Evolutionary conservation across 2,329 filamentous ascomycete genomes (phyloP).

Genomic region (Ceratocystis huliohia): DNA sequence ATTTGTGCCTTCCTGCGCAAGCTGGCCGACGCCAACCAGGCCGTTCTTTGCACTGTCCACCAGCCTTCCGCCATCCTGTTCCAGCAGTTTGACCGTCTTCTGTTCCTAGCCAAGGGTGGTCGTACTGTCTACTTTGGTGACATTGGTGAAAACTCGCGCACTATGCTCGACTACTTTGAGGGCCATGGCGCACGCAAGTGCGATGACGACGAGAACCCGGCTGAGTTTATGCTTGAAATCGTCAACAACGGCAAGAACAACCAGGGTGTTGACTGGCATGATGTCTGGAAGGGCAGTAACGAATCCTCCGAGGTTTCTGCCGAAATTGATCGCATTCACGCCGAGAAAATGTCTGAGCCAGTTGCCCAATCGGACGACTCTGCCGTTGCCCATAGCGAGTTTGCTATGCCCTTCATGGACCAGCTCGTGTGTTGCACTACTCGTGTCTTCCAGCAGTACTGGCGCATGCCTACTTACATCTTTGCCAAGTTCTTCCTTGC

Average conservation of each 20-base stretch:
- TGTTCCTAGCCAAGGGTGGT: conserved; percentile 53
- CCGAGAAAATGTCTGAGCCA: conserved; percentile 30
- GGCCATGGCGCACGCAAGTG: conserved; percentile 49
- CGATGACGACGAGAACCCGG: conserved; percentile 52
- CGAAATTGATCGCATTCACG: conserved; percentile 53
- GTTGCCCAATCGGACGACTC: conserved; percentile 21
- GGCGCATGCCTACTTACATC: conserved; percentile 67
- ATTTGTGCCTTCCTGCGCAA: conserved; percentile 51
- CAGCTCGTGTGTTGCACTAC: conserved; percentile 54
- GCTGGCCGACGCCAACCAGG: conserved; percentile 42
- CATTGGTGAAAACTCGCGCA: conserved; percentile 47
- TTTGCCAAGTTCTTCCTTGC: conserved; percentile 57
- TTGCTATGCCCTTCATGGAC: conserved; percentile 57
- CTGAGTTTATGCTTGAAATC: conserved; percentile 59
- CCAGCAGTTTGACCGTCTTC: conserved; percentile 44
- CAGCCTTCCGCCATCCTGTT: conserved; percentile 43
- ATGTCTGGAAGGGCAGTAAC: conserved; percentile 46
- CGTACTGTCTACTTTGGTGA: conserved; percentile 58
- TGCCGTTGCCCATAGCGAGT: conserved; percentile 43
- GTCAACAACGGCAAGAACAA: conserved; percentile 33
- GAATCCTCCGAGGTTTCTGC: conserved; percentile 40
- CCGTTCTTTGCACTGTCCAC: conserved; percentile 43
- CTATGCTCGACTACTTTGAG: conserved; percentile 51
- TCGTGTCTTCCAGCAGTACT: conserved; percentile 72
- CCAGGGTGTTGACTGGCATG: conserved; percentile 48